phyloP scores from a whole-genome alignment of 345 rosid species.

The Excoecaria cochinchinensis region DNA sequence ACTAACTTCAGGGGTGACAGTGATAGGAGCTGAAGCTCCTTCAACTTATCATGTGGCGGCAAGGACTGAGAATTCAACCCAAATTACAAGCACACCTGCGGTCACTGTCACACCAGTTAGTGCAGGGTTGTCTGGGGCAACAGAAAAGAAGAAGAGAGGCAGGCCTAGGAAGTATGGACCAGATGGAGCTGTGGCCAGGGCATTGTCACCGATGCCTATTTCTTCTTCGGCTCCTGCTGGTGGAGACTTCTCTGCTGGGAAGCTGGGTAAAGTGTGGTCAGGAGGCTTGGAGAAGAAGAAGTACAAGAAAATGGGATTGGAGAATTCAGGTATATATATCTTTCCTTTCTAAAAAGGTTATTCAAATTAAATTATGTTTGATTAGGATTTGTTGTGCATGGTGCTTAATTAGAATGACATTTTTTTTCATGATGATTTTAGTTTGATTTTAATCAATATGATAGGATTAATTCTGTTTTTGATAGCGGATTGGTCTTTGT shows the following conservation, averaged over 20 bases:
- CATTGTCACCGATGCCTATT: conserved; percentile 55
- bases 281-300: conserved; percentile 49
- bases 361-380: neutral
- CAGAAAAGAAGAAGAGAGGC: conserved; percentile 79
- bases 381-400: neutral
- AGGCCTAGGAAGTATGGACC: conserved; percentile 82
- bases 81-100: conserved; percentile 38
- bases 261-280: conserved; percentile 46
- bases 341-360: conserved; percentile 10
- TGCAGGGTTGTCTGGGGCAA: conserved; percentile 40
- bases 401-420: neutral
- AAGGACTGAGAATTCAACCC: conserved; percentile 51
- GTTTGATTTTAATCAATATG: conserved; percentile 1
- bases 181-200: conserved; percentile 47
- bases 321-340: conserved; percentile 43
- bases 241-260: conserved; percentile 43
- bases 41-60: conserved; percentile 65
- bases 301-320: conserved; percentile 45
- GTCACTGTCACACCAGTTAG: conserved; percentile 36
- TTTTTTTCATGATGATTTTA: neutral
- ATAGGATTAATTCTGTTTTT: conserved; percentile 12
- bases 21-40: conserved; percentile 78
- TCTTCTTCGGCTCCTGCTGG: conserved; percentile 46
- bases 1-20: conserved; percentile 57
- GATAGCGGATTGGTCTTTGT: conserved; percentile 7